A percentile compares a stretch with the other conserved stretches of the same genome.
phyloP scores from a whole-genome alignment of 768 basidiomycete species.

The Suillus hirtellus region DNA sequence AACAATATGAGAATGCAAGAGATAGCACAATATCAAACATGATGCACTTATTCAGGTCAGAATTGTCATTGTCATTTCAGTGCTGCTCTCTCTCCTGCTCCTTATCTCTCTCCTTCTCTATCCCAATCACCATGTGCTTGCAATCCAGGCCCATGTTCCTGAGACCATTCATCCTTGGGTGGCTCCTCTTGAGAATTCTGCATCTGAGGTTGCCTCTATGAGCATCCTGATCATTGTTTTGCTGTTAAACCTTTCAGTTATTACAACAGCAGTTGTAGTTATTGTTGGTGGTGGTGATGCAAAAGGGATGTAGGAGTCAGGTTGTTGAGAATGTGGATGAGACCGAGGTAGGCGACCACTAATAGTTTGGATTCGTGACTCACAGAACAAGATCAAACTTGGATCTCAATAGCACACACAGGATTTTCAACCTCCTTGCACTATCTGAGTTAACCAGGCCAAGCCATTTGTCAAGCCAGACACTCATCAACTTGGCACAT shows the following conservation, averaged over 20 bases:
- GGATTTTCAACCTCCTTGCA: no score
- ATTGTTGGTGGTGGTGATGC: slow-evolving; percentile 38
- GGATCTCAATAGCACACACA: no score
- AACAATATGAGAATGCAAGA: slow-evolving; percentile 13
- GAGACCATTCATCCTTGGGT: slow-evolving; percentile 53
- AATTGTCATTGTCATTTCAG: slow-evolving; percentile 55
- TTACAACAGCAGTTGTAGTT: slow-evolving; percentile 24
- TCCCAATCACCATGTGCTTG: slow-evolving; percentile 40
- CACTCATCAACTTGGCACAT: no score
- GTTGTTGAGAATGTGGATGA: slow-evolving; percentile 41
- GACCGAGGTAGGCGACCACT: slow-evolving; percentile 45
- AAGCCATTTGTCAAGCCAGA: no score
- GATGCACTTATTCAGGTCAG: slow-evolving; percentile 70
- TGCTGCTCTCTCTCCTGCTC: slow-evolving; percentile 38
- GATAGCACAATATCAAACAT: slow-evolving; percentile 12
- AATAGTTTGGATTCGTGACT: no score
- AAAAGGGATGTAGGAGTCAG: slow-evolving; percentile 50
- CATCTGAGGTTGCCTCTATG: slow-evolving; percentile 36
- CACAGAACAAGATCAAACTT: no score
- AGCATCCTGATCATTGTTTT: slow-evolving; percentile 51
- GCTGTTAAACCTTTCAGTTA: slow-evolving; percentile 19
- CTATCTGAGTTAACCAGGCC: no score
- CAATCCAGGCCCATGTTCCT: slow-evolving; percentile 76
- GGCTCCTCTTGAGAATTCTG: slow-evolving; percentile 23
- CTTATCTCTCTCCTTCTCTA: slow-evolving; percentile 29